Base-by-base conservation (phyloP, 495 filamentous ascomycete species). In the Cercophora samala region DNA sequence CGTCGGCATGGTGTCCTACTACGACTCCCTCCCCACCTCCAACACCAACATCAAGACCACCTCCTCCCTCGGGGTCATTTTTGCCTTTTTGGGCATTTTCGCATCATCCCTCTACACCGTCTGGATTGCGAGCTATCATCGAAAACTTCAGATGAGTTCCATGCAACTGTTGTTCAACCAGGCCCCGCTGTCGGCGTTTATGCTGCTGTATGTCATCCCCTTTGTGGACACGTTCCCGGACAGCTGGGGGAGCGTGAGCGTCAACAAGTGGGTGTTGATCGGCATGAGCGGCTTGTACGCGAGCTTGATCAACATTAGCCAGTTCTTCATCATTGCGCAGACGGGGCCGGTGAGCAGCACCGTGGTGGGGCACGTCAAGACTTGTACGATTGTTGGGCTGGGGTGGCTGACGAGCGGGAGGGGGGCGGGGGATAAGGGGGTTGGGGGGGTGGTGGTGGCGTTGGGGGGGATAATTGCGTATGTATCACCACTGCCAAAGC, bases 161-260 rank as follows among this genome's bases (percentile, higher is more conserved):
- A 90, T 90, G 84, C 90, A 92, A 76, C 80, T 92, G 19, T 81
- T 92, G 1, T 83, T 86, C 74, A 91, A 91, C 78, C 89, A 91
- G 72, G 86, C 89, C 0, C 88, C 89, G 21, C 79, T 89, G 13
- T 85, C 87, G 19, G 83, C 84, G 2, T 79, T 87, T 26, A 70
- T 91, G 70, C 80, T 92, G 22, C 76, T 91, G 8, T 89, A 88
- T 72, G 82, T 84, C 18, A 87, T 89, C 60, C 88, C 89, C 0
- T 87, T 89, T 68, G 77, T 85, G 8, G 90, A 92, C 73, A 84
- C 81, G 1, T 83, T 88, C 64, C 87, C 89, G 8, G 78, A 76
- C 0, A 42, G 42, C 4, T 84, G 85, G 75, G 74, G 75, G 9
- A 77, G 80, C 29, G 82, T 86, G 0, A 80, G 81, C 2, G 66